Evolutionary conservation across 371 early-diverging fungal genomes (phyloP).

Genomic region (Mucor indicus): DNA sequence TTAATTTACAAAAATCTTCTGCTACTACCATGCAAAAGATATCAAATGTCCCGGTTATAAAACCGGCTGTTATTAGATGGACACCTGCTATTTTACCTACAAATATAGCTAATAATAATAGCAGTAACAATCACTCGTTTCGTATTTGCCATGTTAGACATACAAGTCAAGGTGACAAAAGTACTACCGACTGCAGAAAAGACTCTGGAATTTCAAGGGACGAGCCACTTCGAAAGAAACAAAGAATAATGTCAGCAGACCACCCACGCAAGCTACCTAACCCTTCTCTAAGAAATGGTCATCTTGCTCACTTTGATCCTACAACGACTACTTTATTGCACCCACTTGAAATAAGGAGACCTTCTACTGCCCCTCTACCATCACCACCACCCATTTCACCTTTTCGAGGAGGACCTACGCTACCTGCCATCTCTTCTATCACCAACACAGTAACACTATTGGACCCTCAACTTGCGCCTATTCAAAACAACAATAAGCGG

Average conservation of each 20-base stretch:
- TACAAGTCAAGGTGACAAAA: neutral
- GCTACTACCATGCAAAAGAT: too few relatives aligned
- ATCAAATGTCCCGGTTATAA: slow-evolving; percentile 41
- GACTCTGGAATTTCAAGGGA: slow-evolving; percentile 38
- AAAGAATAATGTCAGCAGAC: slow-evolving; percentile 28
- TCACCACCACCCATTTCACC: slow-evolving; percentile 10
- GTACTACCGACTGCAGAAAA: slow-evolving; percentile 12
- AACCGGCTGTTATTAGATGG: slow-evolving; percentile 43
- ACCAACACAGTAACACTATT: slow-evolving; percentile 2
- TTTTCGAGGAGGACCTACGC: slow-evolving; percentile 5
- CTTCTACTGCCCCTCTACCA: slow-evolving; percentile 13
- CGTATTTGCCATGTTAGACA: slow-evolving; percentile 1
- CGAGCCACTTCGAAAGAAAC: slow-evolving; percentile 31
- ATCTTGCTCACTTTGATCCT: neutral
- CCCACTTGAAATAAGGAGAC: slow-evolving; percentile 21
- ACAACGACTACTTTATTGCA: slow-evolving; percentile 7
- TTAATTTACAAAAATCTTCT: too few relatives aligned
- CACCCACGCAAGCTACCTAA: slow-evolving; percentile 31
- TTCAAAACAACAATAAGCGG: slow-evolving; percentile 4
- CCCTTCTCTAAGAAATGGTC: slow-evolving; percentile 7
- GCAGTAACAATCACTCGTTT: too few relatives aligned
- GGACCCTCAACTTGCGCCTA: slow-evolving; percentile 18
- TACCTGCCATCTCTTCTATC: slow-evolving; percentile 22
- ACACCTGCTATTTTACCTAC: slow-evolving; percentile 16
- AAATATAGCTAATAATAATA: neutral